Base-by-base conservation (phyloP, 2,329 filamentous ascomycete species). In the Colletotrichum spaethianum region DNA sequence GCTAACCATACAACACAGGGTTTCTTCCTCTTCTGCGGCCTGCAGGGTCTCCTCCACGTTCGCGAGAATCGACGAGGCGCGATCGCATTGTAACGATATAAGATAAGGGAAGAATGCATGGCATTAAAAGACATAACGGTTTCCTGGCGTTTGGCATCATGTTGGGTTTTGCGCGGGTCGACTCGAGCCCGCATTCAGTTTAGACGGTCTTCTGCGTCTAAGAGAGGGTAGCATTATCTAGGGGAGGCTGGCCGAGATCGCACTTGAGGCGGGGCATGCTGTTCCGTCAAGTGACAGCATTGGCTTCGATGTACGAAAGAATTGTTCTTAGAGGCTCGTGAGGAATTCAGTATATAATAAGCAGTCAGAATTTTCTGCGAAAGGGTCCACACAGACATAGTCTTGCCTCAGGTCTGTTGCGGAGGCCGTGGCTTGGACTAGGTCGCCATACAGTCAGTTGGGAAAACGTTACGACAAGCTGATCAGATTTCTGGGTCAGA, bases 11-110 rank as follows among this genome's bases (percentile, higher is more conserved):
- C 4, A 7, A 3, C 33, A 3, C 26, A 97, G 95, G 91, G 88
- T 23, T 98, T 98, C 87, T 89, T 98, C 68, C 88, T 97, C 62
- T 98, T 97, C 85, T 98, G 96, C 83, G 93, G 93, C 70, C 90
- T 95, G 76, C 96, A 98, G 82, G 96, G 95, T 74, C 90, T 93
- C 79, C 88, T 98, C 73, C 95, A 98, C 83, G 84, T 94, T 78
- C 92, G 94, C 82, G 93, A 95, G 82, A 94, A 91, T 83, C 89
- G 93, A 82, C 89, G 93, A 80, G 95, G 95, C 75, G 93, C 94
- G 74, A 98, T 98, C 84, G 91, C 93, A 72, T 86, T 98, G 80
- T 88, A 82, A 82, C 71, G 65, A 75, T 66, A 64, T 14, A n/a
- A 20, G 28, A 42, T 9, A 60, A n/a, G 38, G 31, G 57, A 48